These are phyloP conservation scores for Cerioporus squamosus DNA, from an alignment of 1,284 basidiomycete species.

Conservation along the genomic window DNA sequence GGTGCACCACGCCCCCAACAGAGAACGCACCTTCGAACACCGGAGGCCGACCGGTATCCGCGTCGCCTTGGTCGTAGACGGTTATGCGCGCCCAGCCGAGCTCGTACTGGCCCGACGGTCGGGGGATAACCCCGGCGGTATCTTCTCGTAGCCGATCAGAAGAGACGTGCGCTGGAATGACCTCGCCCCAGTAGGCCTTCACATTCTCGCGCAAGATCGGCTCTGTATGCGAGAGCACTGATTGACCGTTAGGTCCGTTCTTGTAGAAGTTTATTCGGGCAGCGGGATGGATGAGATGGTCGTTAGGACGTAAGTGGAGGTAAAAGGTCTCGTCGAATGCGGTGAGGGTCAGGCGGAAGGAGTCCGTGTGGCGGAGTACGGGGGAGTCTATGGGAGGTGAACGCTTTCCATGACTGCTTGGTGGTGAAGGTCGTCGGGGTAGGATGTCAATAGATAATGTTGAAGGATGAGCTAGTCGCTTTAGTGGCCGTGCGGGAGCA, in stretches of 20 bases:
- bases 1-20: conserved; percentile 69
- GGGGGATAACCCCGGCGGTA: conserved; percentile 51
- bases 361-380: conserved; percentile 62
- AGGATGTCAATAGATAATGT: conserved; percentile 69
- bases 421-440: conserved; percentile 48
- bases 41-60: conserved; percentile 49
- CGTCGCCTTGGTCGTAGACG: conserved; percentile 68
- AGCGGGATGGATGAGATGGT: conserved; percentile 76
- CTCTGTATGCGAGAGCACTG: conserved; percentile 49
- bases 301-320: conserved; percentile 75
- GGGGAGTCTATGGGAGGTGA: conserved; percentile 39
- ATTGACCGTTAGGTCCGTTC: conserved; percentile 48
- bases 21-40: conserved; percentile 81
- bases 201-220: conserved; percentile 60
- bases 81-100: conserved; percentile 77
- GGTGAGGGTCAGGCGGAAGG: conserved; percentile 65
- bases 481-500: conserved; percentile 56
- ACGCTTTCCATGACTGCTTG: conserved; percentile 39
- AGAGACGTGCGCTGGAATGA: conserved; percentile 57
- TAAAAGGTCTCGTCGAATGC: conserved; percentile 68
- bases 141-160: conserved; percentile 62
- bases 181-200: conserved; percentile 71
- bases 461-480: conserved; percentile 59
- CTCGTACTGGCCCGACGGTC: conserved; percentile 45
- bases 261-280: conserved; percentile 70